Evolutionary conservation across 495 filamentous ascomycete genomes (phyloP), one percentile per base, ranked within the genome.

Genomic region (Terfezia claveryi): DNA sequence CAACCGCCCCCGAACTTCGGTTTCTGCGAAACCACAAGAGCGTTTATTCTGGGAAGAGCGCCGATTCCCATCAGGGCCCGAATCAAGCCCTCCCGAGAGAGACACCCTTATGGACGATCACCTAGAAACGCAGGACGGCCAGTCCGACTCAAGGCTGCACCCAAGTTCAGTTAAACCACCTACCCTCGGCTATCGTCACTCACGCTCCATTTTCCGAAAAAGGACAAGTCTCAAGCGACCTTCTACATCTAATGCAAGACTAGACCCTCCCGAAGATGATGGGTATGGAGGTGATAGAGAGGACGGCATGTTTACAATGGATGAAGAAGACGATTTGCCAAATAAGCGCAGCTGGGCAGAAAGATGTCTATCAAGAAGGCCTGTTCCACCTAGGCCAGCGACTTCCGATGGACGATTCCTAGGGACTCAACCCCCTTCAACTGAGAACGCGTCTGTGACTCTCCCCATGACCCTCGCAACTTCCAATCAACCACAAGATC

Each of bases 211-310:
- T 32, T 4, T 32, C 4, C 27, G 27, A 32, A 1, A 2, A 32
- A 32, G 7, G 27, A 4, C 41, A 14, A 46, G 41, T 20, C 14
- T 14, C 12, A 46, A 46, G 17, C 4, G 41, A 14, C 41, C 17
- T 20, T 14, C 14, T 14, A 46, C 12, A 46, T 14, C 12, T 46
- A 14, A 14, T 20, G 41, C 14, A 14, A 46, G 12, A 14, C 17
- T 46, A 20, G 14, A 46, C 4, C 41, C 41, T 3, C 17, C 41
- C 12, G 12, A 14, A 20, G 41, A 46, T 46, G 83, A 84, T 46
- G 86, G 79, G 7, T 92, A 93, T 68, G 80, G 82, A 58, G 83
- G 78, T 12, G 83, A 89, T 62, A 72, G 70, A 37, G 87, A 87
- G 59, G 78, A 86, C 57, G 82, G 80, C 17, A 74, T 83, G 8